These are phyloP conservation scores for Raphanus sativus DNA, from an alignment of 345 rosid species.

Conservation along the genomic window DNA sequence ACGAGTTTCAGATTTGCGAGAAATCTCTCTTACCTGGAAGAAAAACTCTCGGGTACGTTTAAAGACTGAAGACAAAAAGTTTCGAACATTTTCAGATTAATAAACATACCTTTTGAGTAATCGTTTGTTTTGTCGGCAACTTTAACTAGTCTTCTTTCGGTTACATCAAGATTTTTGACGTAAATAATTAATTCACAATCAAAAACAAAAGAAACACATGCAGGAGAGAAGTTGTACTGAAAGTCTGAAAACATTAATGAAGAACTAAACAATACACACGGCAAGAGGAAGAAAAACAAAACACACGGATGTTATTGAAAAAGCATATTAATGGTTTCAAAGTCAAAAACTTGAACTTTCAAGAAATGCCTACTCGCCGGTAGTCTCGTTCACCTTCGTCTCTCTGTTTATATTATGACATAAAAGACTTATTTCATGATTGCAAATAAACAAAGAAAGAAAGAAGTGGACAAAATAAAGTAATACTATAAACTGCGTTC, in stretches of 20 bases:
- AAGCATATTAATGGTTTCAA: slow-evolving; percentile 8
- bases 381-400: slow-evolving; percentile 24
- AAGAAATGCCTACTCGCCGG: slow-evolving; percentile 23
- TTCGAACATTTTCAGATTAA: neutral
- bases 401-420: slow-evolving; percentile 18
- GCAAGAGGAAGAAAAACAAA: neutral
- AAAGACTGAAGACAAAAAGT: neutral
- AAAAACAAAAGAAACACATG: neutral
- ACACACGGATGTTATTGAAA: slow-evolving; percentile 1
- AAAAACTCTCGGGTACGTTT: neutral
- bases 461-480: neutral
- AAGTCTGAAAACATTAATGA: neutral
- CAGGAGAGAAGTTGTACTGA: neutral
- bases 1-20: neutral
- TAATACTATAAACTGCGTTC: neutral
- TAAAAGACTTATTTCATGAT: neutral
- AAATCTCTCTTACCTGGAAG: neutral
- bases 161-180: neutral
- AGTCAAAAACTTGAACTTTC: slow-evolving; percentile 25
- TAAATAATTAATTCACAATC: neutral
- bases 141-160: neutral
- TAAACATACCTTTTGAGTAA: neutral
- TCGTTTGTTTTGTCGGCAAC: neutral
- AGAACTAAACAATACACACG: neutral
- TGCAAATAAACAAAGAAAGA: neutral